phyloP scores from a whole-genome alignment of 2,329 filamentous ascomycete genomes.

The Fusarium sarcochroum region DNA sequence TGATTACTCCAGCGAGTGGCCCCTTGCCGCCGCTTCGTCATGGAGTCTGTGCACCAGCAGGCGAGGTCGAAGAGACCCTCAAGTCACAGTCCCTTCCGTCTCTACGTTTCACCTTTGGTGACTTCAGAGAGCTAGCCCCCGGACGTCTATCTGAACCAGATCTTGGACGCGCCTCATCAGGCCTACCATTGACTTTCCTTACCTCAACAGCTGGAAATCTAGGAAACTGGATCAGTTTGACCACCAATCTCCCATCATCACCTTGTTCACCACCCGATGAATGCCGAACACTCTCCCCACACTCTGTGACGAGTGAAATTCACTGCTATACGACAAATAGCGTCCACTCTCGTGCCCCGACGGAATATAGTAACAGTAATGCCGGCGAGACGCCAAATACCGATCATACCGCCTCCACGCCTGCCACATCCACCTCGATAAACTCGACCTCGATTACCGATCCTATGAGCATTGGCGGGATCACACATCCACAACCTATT shows the following conservation, averaged over 20 bases:
- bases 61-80: slow-evolving; percentile 54
- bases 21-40: slow-evolving; percentile 57
- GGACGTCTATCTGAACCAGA: slow-evolving; percentile 53
- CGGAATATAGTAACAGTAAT: slow-evolving; percentile 61
- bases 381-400: slow-evolving; percentile 63
- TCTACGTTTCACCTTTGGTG: slow-evolving; percentile 55
- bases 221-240: slow-evolving; percentile 50
- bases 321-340: slow-evolving; percentile 55
- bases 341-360: slow-evolving; percentile 54
- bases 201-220: slow-evolving; percentile 52
- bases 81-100: slow-evolving; percentile 58
- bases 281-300: slow-evolving; percentile 64
- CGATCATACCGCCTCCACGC: slow-evolving; percentile 60
- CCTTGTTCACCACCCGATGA: slow-evolving; percentile 65
- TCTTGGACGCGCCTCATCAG: slow-evolving; percentile 39
- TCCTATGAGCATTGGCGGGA: slow-evolving; percentile 71
- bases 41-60: slow-evolving; percentile 54
- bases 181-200: slow-evolving; percentile 47
- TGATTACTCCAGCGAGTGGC: slow-evolving; percentile 44
- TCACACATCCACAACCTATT: slow-evolving; percentile 66
- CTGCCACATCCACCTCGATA: slow-evolving; percentile 52
- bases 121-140: slow-evolving; percentile 52
- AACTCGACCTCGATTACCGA: slow-evolving; percentile 58
- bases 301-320: slow-evolving; percentile 56
- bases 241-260: slow-evolving; percentile 56